These are phyloP conservation scores for Fragaria iinumae DNA, from an alignment of 306 rosid genomes.

Conservation along the genomic window DNA sequence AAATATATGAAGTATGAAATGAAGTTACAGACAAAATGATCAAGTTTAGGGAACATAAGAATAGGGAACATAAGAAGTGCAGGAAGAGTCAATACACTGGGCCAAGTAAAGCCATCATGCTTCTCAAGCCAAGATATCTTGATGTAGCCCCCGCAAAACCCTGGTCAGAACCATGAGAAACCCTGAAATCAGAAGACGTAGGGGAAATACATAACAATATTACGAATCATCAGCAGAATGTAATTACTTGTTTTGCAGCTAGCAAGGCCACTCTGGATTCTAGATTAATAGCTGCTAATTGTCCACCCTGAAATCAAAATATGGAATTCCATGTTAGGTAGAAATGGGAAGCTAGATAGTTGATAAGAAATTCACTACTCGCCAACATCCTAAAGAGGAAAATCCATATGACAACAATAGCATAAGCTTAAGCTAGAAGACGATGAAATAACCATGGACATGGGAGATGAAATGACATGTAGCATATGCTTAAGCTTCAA, in stretches of 20 bases:
- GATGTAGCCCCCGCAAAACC: slow-evolving; percentile 90
- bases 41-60: neutral
- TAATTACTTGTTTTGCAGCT: slow-evolving; percentile 78
- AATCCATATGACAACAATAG: neutral
- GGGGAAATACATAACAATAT: neutral
- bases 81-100: slow-evolving; percentile 65
- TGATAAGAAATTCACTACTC: neutral
- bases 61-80: slow-evolving; percentile 11
- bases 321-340: slow-evolving; percentile 8
- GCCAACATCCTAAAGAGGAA: neutral
- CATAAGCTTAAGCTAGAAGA: neutral
- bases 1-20: neutral
- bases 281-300: slow-evolving; percentile 66
- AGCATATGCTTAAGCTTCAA: neutral
- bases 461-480: neutral
- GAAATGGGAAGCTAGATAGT: slow-evolving; percentile 11
- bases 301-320: slow-evolving; percentile 76
- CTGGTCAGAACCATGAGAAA: slow-evolving; percentile 40
- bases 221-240: neutral
- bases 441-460: neutral
- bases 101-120: slow-evolving; percentile 81
- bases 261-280: slow-evolving; percentile 90
- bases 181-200: slow-evolving; percentile 1
- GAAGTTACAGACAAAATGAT: neutral
- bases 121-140: slow-evolving; percentile 87